Evolutionary conservation across 2,329 filamentous ascomycete genomes (phyloP).

Genomic region (Fusarium nygamai): DNA sequence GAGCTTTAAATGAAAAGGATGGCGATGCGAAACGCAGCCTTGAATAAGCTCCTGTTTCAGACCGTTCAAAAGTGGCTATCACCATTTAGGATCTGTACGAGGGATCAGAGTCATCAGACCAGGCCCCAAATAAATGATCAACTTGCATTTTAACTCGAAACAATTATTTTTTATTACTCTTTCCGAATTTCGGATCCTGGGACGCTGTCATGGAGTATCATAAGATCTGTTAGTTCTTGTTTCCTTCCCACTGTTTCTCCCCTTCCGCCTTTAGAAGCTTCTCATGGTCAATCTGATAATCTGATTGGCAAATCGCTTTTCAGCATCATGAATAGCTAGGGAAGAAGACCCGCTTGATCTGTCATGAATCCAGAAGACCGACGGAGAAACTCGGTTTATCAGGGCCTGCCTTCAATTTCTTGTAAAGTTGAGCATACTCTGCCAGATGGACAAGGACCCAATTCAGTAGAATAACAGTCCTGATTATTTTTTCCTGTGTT

Average conservation of each 20-base stretch:
- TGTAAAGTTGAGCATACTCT: fast-evolving
- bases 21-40: background rate
- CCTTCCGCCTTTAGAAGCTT: fast-evolving
- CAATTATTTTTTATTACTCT: fast-evolving
- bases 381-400: fast-evolving
- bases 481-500: background rate
- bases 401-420: fast-evolving
- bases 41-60: background rate
- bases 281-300: fast-evolving
- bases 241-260: background rate
- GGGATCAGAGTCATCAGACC: background rate
- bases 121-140: too few species aligned
- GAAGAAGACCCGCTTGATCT: background rate
- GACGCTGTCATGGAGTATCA: too few species aligned
- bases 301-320: fast-evolving
- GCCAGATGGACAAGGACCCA: fast-evolving
- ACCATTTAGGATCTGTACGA: background rate
- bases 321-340: fast-evolving
- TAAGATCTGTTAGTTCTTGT: fast-evolving
- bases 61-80: background rate
- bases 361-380: background rate
- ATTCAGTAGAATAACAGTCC: fast-evolving
- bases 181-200: fast-evolving
- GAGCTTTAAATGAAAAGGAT: background rate
- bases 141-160: too few species aligned